Conservation (phyloP, 495 filamentous ascomycete genomes). For the Staphylotrichum longicolle region DNA sequence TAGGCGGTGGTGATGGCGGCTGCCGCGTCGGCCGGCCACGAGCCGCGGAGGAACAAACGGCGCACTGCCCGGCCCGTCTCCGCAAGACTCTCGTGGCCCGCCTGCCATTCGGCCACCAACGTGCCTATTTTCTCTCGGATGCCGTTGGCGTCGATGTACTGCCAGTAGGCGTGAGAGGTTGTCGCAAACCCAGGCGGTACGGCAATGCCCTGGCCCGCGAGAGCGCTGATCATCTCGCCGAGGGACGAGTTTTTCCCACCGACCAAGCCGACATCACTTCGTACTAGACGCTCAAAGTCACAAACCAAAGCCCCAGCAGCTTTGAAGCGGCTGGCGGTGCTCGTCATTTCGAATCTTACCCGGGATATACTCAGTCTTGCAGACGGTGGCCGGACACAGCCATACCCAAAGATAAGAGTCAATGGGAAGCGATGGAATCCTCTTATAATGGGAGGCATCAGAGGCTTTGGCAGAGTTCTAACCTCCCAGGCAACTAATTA, state of each 20-base stretch:
- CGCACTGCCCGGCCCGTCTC: slow-evolving; percentile 24
- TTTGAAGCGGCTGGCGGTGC: too few species aligned
- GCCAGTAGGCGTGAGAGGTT: slow-evolving; percentile 37
- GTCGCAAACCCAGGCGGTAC: slow-evolving; percentile 38
- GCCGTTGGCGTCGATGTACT: slow-evolving; percentile 32
- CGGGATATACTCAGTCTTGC: too few species aligned
- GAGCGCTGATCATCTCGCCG: slow-evolving; percentile 37
- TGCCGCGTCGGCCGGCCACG: slow-evolving; percentile 24
- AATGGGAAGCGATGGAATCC: too few species aligned
- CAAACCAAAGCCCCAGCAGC: slow-evolving; percentile 10
- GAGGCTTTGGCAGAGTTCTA: too few species aligned
- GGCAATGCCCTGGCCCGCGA: slow-evolving; percentile 29
- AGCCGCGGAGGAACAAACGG: slow-evolving; percentile 24
- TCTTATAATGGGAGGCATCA: too few species aligned
- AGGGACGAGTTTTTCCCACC: slow-evolving; percentile 42
- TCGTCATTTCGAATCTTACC: too few species aligned
- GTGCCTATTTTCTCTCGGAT: slow-evolving; percentile 31
- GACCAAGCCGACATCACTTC: slow-evolving; percentile 31
- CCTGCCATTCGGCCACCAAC: slow-evolving; percentile 26
- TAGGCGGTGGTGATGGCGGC: slow-evolving; percentile 23
- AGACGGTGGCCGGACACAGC: too few species aligned
- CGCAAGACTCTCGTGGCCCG: slow-evolving; percentile 18
- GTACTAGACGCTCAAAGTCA: slow-evolving; percentile 22
- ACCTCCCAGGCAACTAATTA: too few species aligned
- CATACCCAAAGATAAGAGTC: too few species aligned